phyloP scores from a whole-genome alignment of 768 basidiomycete genomes.

The Leccinum incarnatum region DNA sequence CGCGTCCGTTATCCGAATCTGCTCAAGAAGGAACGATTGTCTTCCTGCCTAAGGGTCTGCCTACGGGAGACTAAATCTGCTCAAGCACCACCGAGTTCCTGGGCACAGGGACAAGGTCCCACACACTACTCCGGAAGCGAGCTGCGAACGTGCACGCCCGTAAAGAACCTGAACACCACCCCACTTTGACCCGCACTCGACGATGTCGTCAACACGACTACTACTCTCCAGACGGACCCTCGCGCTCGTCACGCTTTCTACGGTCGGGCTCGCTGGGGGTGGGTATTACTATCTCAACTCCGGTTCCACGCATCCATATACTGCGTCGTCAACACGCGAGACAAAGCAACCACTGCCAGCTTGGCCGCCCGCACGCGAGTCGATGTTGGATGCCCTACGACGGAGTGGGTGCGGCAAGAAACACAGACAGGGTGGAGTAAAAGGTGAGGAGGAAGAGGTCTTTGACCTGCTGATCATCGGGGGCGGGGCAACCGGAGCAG shows the following conservation, averaged over 20 bases:
- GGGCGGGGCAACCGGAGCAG: conserved; percentile 94
- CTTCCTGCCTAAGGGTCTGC: too few species aligned
- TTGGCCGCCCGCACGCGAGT: conserved; percentile 68
- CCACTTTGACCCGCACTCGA: background rate
- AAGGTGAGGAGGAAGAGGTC: conserved; percentile 51
- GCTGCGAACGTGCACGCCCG: background rate
- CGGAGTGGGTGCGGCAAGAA: conserved; percentile 7
- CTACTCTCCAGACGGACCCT: conserved; percentile 58
- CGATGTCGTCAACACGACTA: conserved; percentile 14
- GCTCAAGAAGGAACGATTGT: too few species aligned
- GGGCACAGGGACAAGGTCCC: background rate
- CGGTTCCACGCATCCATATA: conserved; percentile 54
- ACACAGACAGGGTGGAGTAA: conserved; percentile 30
- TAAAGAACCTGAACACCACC: background rate
- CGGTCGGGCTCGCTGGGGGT: conserved; percentile 17
- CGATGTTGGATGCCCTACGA: conserved; percentile 58
- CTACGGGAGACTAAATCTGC: background rate
- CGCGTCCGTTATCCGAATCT: background rate
- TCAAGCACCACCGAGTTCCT: background rate
- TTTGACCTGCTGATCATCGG: conserved; percentile 87
- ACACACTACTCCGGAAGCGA: background rate
- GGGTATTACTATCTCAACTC: conserved; percentile 75
- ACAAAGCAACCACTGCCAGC: conserved; percentile 70
- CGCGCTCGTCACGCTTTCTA: conserved; percentile 50
- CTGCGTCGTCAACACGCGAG: conserved; percentile 54